Evolutionary conservation across 129 eudicot species (phyloP).

Genomic region (Chrysanthemum makinoi): DNA sequence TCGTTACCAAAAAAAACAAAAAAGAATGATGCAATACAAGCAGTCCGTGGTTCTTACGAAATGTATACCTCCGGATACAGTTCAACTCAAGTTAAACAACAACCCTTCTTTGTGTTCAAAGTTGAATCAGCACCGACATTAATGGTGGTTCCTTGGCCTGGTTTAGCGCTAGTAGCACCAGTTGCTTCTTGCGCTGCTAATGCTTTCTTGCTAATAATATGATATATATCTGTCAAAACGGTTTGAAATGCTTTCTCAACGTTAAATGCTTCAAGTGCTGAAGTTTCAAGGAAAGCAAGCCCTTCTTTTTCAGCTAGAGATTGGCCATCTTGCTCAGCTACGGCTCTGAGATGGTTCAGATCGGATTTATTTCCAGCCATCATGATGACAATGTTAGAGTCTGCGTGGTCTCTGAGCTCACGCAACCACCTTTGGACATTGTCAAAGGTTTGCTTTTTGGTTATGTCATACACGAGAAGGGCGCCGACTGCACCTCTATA

Average conservation of each 20-base stretch:
- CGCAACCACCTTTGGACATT: constrained; percentile 81
- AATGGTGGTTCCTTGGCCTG: constrained; percentile 81
- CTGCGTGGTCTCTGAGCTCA: constrained; percentile 81
- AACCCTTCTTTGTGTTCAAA: constrained; percentile 45
- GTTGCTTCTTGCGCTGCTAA: constrained; percentile 75
- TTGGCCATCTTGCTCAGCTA: constrained; percentile 69
- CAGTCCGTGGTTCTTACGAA: not conserved
- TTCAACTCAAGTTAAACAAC: constrained; percentile 63
- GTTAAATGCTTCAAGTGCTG: constrained; percentile 74
- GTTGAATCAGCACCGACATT: constrained; percentile 49
- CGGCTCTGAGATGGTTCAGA: constrained; percentile 70
- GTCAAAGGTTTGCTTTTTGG: constrained; percentile 81
- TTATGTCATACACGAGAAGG: constrained; percentile 76
- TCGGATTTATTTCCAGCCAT: constrained; percentile 91
- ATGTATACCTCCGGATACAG: constrained; percentile 15
- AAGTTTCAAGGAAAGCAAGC: constrained; percentile 79
- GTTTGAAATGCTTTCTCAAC: constrained; percentile 80
- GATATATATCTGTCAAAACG: constrained; percentile 67
- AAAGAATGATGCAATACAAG: constrained; percentile 27
- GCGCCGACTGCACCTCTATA: constrained; percentile 91
- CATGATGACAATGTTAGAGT: constrained; percentile 82
- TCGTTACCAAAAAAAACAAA: constrained; percentile 13
- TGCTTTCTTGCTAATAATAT: constrained; percentile 75
- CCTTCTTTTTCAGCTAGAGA: constrained; percentile 85
- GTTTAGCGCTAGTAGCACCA: constrained; percentile 38